Evolutionary conservation across 257 asterid species (phyloP), one percentile per base, ranked within the genome.

Genomic region (Solanum virginianum): DNA sequence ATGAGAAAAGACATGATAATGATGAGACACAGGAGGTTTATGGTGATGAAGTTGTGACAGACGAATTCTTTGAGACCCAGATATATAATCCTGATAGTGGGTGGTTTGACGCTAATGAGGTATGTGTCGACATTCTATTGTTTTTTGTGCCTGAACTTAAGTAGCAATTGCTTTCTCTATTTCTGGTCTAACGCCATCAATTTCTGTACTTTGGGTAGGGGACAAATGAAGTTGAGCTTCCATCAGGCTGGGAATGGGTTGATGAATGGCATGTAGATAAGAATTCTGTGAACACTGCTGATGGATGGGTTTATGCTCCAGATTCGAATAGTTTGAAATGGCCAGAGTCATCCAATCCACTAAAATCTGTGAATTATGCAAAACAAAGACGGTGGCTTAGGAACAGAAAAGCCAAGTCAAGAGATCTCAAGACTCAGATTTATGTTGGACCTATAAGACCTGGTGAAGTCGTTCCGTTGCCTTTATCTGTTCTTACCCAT

Each of bases 291-390:
- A 91, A 88, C 72, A 89, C 92, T 55, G 89, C 91, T 86, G 99
- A 94, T 89, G 99, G 99, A 88, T 96, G 98, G 98, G 95, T 92
- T 84, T 96, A 96, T 90, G 98, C 98, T 87, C 96, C 95, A 56
- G 94, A 96, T 74, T 74, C 83, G 82, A 93, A 85, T 85, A 91
- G 92, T 80, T 89, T 94, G 86, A 91, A 91, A 90, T 95, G 98
- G 99, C 99, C 99, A 18, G 91, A 93, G 85, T 94, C 99, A 3
- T 86, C 86, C 80, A 80, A 88, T 86, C 91, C 97, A 66, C 89
- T 90, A 72, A 88, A 91, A 55, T 59, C 89, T 85, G 94, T 86
- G 20, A 93, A 92, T 82, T 90, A 88, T 87, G 98, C 92, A 16
- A 92, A 97, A 91, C 94, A 96, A 86, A 92, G 98, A 90, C 91